Percentiles rank a stretch among this genome's conserved stretches.
phyloP scores from a whole-genome alignment of 352 stramenopile genomes.

The Phytopythium oedochilum region DNA sequence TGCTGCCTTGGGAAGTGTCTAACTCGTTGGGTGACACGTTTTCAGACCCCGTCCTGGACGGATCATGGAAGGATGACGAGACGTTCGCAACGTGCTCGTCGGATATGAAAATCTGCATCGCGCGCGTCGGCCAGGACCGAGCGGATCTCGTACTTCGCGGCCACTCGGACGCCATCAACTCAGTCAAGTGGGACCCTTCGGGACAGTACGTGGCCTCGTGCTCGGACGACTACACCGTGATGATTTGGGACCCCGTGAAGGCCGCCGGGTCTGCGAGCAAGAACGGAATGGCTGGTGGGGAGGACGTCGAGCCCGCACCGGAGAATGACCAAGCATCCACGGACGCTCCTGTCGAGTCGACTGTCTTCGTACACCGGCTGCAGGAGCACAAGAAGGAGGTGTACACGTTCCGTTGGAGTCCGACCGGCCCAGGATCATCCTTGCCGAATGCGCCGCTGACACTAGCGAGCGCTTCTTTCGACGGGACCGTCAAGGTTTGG shows the following conservation, averaged over 20 bases:
- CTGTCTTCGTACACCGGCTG: slow-evolving; percentile 76
- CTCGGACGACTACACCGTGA: slow-evolving; percentile 97
- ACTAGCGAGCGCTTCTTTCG: slow-evolving; percentile 94
- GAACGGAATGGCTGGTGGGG: slow-evolving; percentile 10
- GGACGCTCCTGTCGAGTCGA: slow-evolving; percentile 15
- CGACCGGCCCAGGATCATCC: slow-evolving; percentile 64
- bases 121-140: slow-evolving; percentile 72
- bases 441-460: slow-evolving; percentile 65
- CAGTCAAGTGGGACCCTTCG: slow-evolving; percentile 96
- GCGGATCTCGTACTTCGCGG: slow-evolving; percentile 86
- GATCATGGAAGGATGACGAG: slow-evolving; percentile 92
- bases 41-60: slow-evolving; percentile 82
- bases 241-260: slow-evolving; percentile 92
- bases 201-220: slow-evolving; percentile 93
- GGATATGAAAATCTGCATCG: slow-evolving; percentile 91
- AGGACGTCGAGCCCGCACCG: slow-evolving; percentile 20
- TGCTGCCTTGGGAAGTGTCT: neutral
- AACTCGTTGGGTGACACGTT: neutral
- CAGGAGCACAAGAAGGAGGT: slow-evolving; percentile 92
- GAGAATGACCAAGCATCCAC: slow-evolving; percentile 19
- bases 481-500: slow-evolving; percentile 94
- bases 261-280: slow-evolving; percentile 8
- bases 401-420: slow-evolving; percentile 92
- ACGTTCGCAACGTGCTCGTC: slow-evolving; percentile 95
- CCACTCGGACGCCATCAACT: slow-evolving; percentile 98